Evolutionary conservation across 176 grass and related monocot species (phyloP).

Genomic region (Leersia perrieri): DNA sequence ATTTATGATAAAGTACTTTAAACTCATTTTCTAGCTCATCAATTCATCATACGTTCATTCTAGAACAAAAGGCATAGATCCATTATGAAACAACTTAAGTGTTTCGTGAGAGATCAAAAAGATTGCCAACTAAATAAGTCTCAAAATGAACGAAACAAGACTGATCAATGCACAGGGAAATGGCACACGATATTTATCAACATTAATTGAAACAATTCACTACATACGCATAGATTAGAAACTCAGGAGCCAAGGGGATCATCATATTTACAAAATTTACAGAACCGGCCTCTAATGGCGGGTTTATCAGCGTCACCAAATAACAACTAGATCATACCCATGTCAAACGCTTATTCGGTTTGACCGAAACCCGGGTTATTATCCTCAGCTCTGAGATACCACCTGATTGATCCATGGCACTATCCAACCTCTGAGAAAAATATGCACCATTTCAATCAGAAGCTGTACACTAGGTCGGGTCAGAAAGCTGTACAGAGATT

Average conservation of each 20-base stretch:
- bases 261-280: slow-evolving; percentile 65
- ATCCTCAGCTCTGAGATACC: slow-evolving; percentile 19
- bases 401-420: neutral
- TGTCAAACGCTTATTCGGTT: slow-evolving; percentile 21
- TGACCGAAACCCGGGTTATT: slow-evolving; percentile 33
- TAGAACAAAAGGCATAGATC: neutral
- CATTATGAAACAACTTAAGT: neutral
- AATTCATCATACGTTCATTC: neutral
- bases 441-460: slow-evolving; percentile 26
- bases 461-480: slow-evolving; percentile 34
- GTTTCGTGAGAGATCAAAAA: neutral
- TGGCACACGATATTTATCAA: slow-evolving; percentile 15
- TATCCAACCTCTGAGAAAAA: slow-evolving; percentile 7
- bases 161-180: neutral
- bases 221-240: slow-evolving; percentile 32
- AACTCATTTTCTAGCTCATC: neutral
- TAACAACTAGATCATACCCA: slow-evolving; percentile 15
- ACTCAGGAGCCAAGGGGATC: slow-evolving; percentile 8
- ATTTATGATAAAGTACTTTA: neutral
- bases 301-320: slow-evolving; percentile 22
- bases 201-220: slow-evolving; percentile 23
- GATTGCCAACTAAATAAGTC: neutral
- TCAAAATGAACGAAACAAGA: neutral
- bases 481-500: slow-evolving; percentile 78
- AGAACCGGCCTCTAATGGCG: slow-evolving; percentile 24